Base-by-base conservation (phyloP, 2,329 filamentous ascomycete species). In the Talaromyces albobiverticillius region DNA sequence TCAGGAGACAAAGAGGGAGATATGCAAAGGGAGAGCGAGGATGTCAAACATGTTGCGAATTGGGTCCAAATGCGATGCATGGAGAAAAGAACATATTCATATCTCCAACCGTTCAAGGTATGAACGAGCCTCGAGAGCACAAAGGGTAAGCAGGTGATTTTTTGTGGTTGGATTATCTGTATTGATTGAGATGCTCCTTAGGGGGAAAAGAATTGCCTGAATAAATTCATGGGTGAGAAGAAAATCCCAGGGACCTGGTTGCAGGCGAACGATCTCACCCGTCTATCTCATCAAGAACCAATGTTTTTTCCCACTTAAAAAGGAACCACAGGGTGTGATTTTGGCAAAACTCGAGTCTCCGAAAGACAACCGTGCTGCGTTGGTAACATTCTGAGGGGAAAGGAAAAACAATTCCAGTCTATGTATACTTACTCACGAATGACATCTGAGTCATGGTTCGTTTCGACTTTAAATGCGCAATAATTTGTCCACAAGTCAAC, bases 371-470 rank as follows among this genome's bases (percentile, higher is more conserved):
- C 64, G 66, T 65, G 67, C 72, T 75, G 70, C 62, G 60, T 68
- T 61, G 67, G 64, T 71, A 67, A 67, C 60, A 66, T 73, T 74
- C 76, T 76, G 69, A 69, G 82, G 86, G 82, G 78, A 81, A 81
- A 84, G 80, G 85, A 31, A 86, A 85, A 51, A 43, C 26, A 51
- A 46, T 38, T 46, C 69, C 69, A 73, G 70, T 80, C 79, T 77
- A 76, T 74, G 70, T 75, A 78, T 82, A 97, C 94, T 97, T 96
- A 99, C 94, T 97, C 94, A 95, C 94, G 87, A 78, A 96, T 95
- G 74, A 95, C 82, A 71, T 95, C 89, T 66, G 90, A 83, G 70
- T 95, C 91, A 76, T 99, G 94, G 64, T 89, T 94, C 55, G 94
- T 97, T 71, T 97, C 91, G 77, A 94, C 91, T 74, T 97, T 97